phyloP scores from a whole-genome alignment of 805 yeast species.

The Candida caryicola region DNA sequence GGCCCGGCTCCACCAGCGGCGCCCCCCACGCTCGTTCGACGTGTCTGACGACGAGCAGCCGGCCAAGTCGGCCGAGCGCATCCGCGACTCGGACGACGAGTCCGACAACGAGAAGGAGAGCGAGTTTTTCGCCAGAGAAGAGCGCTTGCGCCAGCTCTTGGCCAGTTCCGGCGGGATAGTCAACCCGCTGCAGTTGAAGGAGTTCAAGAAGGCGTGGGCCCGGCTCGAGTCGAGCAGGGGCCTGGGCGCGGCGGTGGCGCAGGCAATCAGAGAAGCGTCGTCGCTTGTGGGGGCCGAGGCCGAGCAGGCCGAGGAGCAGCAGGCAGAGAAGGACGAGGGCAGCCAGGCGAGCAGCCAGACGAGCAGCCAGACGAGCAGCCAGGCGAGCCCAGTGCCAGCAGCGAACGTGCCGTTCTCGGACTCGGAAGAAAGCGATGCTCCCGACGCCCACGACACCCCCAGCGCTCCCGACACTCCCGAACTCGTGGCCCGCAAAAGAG shows the following conservation, averaged over 20 bases:
- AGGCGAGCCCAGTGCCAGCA: too few species aligned
- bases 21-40: constrained; percentile 26
- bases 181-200: constrained; percentile 29
- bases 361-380: too few species aligned
- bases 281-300: constrained; percentile 9
- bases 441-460: too few species aligned
- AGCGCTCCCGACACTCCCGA: too few species aligned
- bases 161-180: constrained; percentile 38
- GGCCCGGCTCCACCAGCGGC: constrained; percentile 6
- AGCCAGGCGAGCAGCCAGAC: too few species aligned
- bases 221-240: constrained; percentile 15
- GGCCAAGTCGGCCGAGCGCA: constrained; percentile 50
- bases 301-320: too few species aligned
- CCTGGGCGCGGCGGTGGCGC: constrained; percentile 10
- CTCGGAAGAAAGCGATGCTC: too few species aligned
- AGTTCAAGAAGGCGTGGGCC: constrained; percentile 32
- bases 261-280: constrained; percentile 16
- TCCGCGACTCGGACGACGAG: constrained; percentile 62
- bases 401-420: too few species aligned
- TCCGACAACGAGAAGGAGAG: constrained; percentile 54
- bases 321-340: too few species aligned
- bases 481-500: constrained; percentile 1
- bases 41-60: constrained; percentile 28
- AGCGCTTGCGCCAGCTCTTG: constrained; percentile 41
- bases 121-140: constrained; percentile 57